Percentiles rank a stretch among this genome's conserved stretches.
These are phyloP conservation scores for Aspergillus fumigatiaffinis DNA, from an alignment of 2,329 filamentous ascomycete genomes.

Conservation along the genomic window DNA sequence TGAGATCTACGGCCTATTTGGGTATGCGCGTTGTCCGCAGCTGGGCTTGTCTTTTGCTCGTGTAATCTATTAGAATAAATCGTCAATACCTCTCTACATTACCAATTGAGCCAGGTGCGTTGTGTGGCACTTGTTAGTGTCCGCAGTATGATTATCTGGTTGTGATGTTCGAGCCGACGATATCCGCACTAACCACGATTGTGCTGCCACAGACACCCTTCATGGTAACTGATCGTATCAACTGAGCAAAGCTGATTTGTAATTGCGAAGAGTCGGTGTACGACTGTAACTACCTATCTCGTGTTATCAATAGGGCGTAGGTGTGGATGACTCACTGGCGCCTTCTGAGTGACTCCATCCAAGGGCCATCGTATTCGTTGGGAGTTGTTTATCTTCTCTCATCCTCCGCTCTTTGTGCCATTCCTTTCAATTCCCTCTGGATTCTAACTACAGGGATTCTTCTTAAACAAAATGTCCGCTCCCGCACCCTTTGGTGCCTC, in stretches of 20 bases:
- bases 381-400: not conserved
- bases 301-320: not conserved
- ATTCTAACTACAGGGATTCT: not conserved
- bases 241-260: not conserved
- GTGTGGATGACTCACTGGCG: not conserved
- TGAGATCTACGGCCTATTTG: not conserved
- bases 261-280: not conserved
- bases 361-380: not conserved
- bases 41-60: not conserved
- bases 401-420: not conserved
- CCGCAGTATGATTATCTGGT: not conserved
- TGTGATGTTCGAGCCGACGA: not conserved
- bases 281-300: too few species aligned
- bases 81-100: not conserved
- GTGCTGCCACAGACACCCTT: too few species aligned
- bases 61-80: not conserved
- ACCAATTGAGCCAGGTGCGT: not conserved
- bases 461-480: conserved; percentile 1
- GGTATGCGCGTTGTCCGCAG: not conserved
- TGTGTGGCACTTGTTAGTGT: not conserved
- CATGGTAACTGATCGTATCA: not conserved
- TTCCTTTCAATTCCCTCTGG: not conserved
- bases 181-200: not conserved
- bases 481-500: conserved; percentile 48
- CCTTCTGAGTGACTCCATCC: too few species aligned